Conservation (phyloP, 192 early-diverging fungal species). For the Coemansia sp. region DNA sequence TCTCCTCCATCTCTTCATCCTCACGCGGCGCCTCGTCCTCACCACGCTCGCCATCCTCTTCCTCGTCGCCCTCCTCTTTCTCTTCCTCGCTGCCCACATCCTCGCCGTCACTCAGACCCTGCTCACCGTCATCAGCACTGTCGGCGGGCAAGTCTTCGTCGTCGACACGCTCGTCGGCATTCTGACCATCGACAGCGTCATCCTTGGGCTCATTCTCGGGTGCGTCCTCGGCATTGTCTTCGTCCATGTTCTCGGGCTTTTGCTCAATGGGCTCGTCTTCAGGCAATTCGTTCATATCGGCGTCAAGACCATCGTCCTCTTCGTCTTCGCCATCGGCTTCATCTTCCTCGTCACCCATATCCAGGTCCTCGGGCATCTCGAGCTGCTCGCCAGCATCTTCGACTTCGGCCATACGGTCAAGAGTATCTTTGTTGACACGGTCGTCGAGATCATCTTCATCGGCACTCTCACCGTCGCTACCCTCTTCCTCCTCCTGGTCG, state of each 20-base stretch:
- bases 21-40: conserved; percentile 33
- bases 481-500: conserved; percentile 45
- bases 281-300: conserved; percentile 54
- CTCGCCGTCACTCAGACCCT: conserved; percentile 37
- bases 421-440: conserved; percentile 54
- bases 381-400: conserved; percentile 61
- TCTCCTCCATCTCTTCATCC: conserved; percentile 38
- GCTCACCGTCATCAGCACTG: conserved; percentile 16
- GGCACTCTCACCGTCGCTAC: conserved; percentile 58
- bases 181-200: conserved; percentile 17
- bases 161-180: conserved; percentile 50
- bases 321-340: conserved; percentile 32
- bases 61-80: conserved; percentile 40
- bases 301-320: conserved; percentile 51
- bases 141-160: conserved; percentile 15
- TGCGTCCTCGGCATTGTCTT: conserved; percentile 40
- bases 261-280: conserved; percentile 60
- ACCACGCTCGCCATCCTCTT: conserved; percentile 57
- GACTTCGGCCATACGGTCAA: conserved; percentile 56
- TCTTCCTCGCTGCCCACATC: conserved; percentile 32
- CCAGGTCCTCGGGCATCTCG: conserved; percentile 61
- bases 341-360: conserved; percentile 59
- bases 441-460: conserved; percentile 57
- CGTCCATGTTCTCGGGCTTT: conserved; percentile 45
- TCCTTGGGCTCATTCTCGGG: conserved; percentile 18